phyloP scores from a whole-genome alignment of 352 stramenopile genomes.

The Blastocystis sp. region DNA sequence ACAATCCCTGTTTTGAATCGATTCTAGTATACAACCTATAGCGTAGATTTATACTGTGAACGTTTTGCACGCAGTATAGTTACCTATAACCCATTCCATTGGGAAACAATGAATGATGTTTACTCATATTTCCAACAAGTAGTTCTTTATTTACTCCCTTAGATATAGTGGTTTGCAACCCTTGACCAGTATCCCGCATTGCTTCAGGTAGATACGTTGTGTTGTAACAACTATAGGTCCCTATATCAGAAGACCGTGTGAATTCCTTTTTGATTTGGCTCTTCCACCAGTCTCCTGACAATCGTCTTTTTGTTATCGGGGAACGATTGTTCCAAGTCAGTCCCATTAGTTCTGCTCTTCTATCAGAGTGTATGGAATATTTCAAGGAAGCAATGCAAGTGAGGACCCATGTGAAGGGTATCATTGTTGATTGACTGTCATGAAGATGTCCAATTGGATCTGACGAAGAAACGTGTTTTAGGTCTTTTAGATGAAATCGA shows the following conservation, averaged over 20 bases:
- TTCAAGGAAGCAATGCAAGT: neutral
- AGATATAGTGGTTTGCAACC: neutral
- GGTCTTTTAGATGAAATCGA: slow-evolving; percentile 15
- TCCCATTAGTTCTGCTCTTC: slow-evolving; percentile 6
- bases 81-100: slow-evolving; percentile 14
- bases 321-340: neutral
- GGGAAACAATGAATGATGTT: neutral
- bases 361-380: neutral
- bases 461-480: neutral
- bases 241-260: neutral
- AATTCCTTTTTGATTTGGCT: neutral
- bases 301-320: neutral
- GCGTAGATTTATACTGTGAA: slow-evolving; percentile 5
- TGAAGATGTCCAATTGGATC: neutral
- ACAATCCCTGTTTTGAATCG: neutral
- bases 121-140: neutral
- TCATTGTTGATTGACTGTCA: neutral
- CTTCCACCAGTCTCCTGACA: neutral
- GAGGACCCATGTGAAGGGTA: neutral
- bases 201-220: neutral
- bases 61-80: neutral
- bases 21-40: slow-evolving; percentile 3
- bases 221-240: neutral
- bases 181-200: neutral
- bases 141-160: neutral